Conservation (phyloP, 306 rosid genomes). For the Cucurbita maxima region DNA sequence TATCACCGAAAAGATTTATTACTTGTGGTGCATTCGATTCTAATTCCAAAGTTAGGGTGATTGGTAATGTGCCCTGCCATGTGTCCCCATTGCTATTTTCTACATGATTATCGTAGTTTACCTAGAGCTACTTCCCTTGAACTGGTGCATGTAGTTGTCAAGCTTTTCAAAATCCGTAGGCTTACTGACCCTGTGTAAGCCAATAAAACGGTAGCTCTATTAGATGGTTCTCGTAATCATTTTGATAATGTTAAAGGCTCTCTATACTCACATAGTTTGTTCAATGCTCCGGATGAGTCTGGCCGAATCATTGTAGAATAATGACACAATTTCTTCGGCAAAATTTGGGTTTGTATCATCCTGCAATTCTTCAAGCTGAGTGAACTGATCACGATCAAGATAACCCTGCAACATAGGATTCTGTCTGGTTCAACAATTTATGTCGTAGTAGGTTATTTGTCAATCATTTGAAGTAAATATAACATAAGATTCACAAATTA, state of each 20-base stretch:
- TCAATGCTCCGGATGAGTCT: slow-evolving; percentile 48
- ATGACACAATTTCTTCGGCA: slow-evolving; percentile 61
- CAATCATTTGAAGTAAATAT: background rate
- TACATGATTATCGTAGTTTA: background rate
- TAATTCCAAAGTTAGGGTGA: background rate
- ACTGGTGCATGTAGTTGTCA: slow-evolving; percentile 59
- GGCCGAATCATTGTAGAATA: slow-evolving; percentile 49
- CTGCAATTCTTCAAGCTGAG: slow-evolving; percentile 64
- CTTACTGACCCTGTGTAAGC: slow-evolving; percentile 21
- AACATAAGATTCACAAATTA: background rate
- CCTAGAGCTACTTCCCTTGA: slow-evolving; percentile 78
- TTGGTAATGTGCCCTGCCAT: background rate
- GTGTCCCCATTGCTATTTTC: background rate
- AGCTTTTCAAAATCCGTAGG: slow-evolving; percentile 38
- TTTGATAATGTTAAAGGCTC: background rate
- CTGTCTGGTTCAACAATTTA: background rate
- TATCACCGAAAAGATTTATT: background rate
- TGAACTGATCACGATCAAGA: slow-evolving; percentile 61
- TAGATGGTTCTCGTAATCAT: background rate
- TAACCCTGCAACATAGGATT: slow-evolving; percentile 30
- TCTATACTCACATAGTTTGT: slow-evolving; percentile 36
- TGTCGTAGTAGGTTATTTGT: background rate
- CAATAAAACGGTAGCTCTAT: background rate
- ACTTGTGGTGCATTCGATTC: background rate
- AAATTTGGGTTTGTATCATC: slow-evolving; percentile 63